phyloP scores from a whole-genome alignment of 164 flowering plant genomes.

The Stephania yunnanensis region DNA sequence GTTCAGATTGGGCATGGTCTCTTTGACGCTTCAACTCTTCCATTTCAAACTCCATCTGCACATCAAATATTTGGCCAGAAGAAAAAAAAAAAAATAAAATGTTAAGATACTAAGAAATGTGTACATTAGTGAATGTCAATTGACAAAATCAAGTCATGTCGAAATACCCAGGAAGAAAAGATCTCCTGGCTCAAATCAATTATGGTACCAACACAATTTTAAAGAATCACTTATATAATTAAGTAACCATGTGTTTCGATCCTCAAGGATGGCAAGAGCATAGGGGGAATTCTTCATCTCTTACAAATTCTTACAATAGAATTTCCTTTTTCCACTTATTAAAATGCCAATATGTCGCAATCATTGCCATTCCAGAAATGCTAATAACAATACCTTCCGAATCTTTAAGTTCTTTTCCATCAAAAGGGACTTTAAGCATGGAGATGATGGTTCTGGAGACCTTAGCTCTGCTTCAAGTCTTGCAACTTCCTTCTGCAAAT shows the following conservation, averaged over 20 bases:
- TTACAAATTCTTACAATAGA: neutral
- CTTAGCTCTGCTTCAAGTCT: conserved; percentile 76
- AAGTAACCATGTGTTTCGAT: neutral
- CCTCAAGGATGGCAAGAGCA: neutral
- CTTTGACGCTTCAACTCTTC: conserved; percentile 73
- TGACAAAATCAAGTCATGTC: neutral
- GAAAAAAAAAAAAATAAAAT: neutral
- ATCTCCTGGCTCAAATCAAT: neutral
- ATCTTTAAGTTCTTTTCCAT: conserved; percentile 60
- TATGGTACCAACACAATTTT: neutral
- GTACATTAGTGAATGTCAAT: neutral
- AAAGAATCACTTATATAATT: neutral
- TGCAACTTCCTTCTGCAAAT: conserved; percentile 82
- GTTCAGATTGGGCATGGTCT: conserved; percentile 64
- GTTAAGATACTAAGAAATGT: neutral
- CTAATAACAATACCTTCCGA: conserved; percentile 41
- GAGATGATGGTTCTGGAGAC: conserved; percentile 65
- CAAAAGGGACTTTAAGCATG: conserved; percentile 42
- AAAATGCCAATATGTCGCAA: neutral
- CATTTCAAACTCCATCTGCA: conserved; percentile 73
- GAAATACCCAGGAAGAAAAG: neutral
- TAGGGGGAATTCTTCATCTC: neutral
- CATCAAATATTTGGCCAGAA: conserved; percentile 6
- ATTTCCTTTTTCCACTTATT: neutral
- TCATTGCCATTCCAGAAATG: neutral